Percentiles rank a stretch among this genome's conserved stretches.
Conservation (phyloP, 805 yeast genomes). For the Ogataea parapolymorpha region DNA sequence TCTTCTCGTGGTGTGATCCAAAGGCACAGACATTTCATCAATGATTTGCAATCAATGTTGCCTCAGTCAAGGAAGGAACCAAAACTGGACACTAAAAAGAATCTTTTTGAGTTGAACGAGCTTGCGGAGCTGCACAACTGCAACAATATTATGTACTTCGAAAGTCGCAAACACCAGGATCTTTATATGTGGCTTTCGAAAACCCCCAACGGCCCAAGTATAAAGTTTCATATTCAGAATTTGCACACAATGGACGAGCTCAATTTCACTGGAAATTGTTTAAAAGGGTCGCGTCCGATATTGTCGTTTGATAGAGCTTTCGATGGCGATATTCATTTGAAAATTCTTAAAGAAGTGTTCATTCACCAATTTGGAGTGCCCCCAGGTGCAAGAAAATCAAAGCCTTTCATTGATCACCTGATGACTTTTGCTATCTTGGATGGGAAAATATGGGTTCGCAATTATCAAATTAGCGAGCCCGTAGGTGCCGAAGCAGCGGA, state of each 20-base stretch:
- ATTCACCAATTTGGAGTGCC: slow-evolving; percentile 91
- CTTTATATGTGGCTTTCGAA: slow-evolving; percentile 92
- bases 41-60: slow-evolving; percentile 70
- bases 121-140: slow-evolving; percentile 96
- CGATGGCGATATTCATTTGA: slow-evolving; percentile 63
- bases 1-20: slow-evolving; percentile 93
- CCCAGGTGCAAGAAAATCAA: slow-evolving; percentile 84
- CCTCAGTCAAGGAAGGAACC: slow-evolving; percentile 98
- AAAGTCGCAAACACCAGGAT: slow-evolving; percentile 94
- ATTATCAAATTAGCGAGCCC: slow-evolving; percentile 77
- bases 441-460: slow-evolving; percentile 92
- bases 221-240: slow-evolving; percentile 90
- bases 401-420: slow-evolving; percentile 95
- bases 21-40: slow-evolving; percentile 92
- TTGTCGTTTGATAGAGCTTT: slow-evolving; percentile 84
- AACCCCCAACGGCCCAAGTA: slow-evolving; percentile 97
- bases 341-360: slow-evolving; percentile 78
- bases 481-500: slow-evolving; percentile 26
- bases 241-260: slow-evolving; percentile 94
- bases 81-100: slow-evolving; percentile 89
- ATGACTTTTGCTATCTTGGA: slow-evolving; percentile 91
- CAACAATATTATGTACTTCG: slow-evolving; percentile 90
- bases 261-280: slow-evolving; percentile 93
- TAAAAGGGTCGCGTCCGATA: slow-evolving; percentile 92
- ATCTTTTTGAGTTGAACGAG: slow-evolving; percentile 84